These are phyloP conservation scores for Penicillium psychrofluorescens DNA, from an alignment of 495 filamentous ascomycete genomes.

Conservation along the genomic window DNA sequence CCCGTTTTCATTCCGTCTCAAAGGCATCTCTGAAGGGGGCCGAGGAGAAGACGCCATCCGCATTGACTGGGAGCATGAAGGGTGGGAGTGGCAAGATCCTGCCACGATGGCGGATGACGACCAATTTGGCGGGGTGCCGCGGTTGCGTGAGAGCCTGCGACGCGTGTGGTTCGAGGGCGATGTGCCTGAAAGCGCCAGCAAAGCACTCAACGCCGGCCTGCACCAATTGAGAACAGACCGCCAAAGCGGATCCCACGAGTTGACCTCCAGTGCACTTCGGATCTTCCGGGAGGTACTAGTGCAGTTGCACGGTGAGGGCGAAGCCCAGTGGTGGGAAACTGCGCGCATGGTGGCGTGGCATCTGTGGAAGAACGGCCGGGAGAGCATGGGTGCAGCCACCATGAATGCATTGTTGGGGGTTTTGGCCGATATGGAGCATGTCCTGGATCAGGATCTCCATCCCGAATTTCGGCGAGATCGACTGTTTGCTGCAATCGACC, in stretches of 20 bases:
- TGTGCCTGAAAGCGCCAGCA: constrained; percentile 30
- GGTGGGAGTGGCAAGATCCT: constrained; percentile 50
- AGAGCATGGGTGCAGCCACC: constrained; percentile 58
- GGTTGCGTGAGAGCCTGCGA: constrained; percentile 45
- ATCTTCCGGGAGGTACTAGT: constrained; percentile 37
- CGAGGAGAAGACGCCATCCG: constrained; percentile 34
- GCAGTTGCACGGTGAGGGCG: constrained; percentile 10
- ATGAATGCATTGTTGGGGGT: constrained; percentile 40
- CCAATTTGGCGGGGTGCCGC: constrained; percentile 45
- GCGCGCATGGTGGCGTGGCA: constrained; percentile 56
- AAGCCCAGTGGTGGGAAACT: constrained; percentile 42
- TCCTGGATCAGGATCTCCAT: constrained; percentile 5
- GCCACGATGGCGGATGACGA: constrained; percentile 29
- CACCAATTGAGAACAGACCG: constrained; percentile 42
- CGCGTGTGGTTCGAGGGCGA: constrained; percentile 50
- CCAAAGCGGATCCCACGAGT: constrained; percentile 48
- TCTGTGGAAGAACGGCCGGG: constrained; percentile 53
- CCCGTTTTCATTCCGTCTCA: constrained; percentile 54
- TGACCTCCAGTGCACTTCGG: constrained; percentile 42
- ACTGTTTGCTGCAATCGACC: constrained; percentile 20
- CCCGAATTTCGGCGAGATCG: constrained; percentile 18
- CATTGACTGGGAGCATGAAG: constrained; percentile 59
- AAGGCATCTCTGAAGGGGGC: constrained; percentile 13
- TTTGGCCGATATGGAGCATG: constrained; percentile 29
- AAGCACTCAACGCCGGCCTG: constrained; percentile 37